Base-by-base conservation (phyloP, 2,329 filamentous ascomycete genomes). In the Ophiostoma sp. region DNA sequence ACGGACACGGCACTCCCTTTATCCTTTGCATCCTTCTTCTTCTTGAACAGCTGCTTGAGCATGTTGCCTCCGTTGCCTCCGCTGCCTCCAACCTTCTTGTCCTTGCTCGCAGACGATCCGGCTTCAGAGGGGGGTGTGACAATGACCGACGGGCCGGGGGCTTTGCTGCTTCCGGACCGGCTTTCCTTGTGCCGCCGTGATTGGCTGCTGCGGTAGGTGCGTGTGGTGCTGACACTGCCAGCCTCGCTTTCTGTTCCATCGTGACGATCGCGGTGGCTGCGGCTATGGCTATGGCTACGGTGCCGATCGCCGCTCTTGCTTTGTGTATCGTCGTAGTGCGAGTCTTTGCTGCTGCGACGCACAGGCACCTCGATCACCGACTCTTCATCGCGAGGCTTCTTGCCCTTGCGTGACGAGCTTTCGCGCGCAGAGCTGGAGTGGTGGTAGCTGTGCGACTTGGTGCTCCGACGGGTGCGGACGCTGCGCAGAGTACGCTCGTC, bases 21-120 rank as follows among this genome's bases (percentile, higher is more conserved):
- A 52, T 82, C 81, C 75, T 78, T 80, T 31, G 20, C 41, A 2
- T 82, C 80, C 77, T 84, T 84, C 78, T 85, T 86, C 78, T 81
- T 84, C 80, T 84, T 85, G 76, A 88, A 87, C 71, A 88, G 73
- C 2, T 81, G 78, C 79, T 87, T 87, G 73, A 88, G 81, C 84
- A 87, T 85, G 75, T 83, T 87, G 57, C 64, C 44, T 13, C 69
- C 48, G 15, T 11, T 87, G 57, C 64, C 44, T 13, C 69, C 48
- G 15, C 10, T 41, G n/a, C 54, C 67, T n/a, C 65, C 68, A 13
- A 75, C 78, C 74, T 81, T 82, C 72, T 80, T 79, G 74, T 83
- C 80, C 72, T 80, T 81, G 11, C 39, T 44, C 7, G 17, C 36
- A 2, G 41, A 3, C 8, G 67, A 41, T 8, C 62, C 36, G 13